Evolutionary conservation across 1,139 yeast species (phyloP).

Genomic region (Kodamaea arcana): DNA sequence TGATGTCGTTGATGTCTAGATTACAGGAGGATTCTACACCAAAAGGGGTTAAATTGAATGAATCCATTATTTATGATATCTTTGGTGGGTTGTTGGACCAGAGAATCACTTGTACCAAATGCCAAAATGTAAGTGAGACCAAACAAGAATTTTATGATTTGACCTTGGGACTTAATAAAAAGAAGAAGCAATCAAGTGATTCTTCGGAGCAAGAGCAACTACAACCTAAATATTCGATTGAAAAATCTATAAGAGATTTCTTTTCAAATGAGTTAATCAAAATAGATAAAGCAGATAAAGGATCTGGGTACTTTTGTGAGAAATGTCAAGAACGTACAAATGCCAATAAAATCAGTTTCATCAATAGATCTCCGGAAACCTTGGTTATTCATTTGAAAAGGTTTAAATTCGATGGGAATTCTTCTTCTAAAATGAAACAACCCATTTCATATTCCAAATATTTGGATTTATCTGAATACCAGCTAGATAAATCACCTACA

Average conservation of each 20-base stretch:
- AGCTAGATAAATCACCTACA: slow-evolving; percentile 45
- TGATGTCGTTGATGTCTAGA: slow-evolving; percentile 83
- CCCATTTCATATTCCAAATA: slow-evolving; percentile 76
- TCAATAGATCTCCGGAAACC: slow-evolving; percentile 84
- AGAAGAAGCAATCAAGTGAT: slow-evolving; percentile 21
- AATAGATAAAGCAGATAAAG: slow-evolving; percentile 57
- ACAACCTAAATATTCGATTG: slow-evolving; percentile 52
- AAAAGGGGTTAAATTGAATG: slow-evolving; percentile 73
- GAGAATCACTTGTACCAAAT: slow-evolving; percentile 73
- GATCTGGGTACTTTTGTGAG: slow-evolving; percentile 79
- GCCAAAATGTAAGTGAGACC: slow-evolving; percentile 80
- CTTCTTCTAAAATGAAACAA: slow-evolving; percentile 82
- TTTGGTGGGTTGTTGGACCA: slow-evolving; percentile 91
- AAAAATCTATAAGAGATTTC: slow-evolving; percentile 71
- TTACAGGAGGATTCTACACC: slow-evolving; percentile 92
- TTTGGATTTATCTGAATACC: slow-evolving; percentile 67
- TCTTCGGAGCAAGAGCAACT: slow-evolving; percentile 9
- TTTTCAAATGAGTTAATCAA: slow-evolving; percentile 76
- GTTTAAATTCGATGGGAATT: slow-evolving; percentile 76
- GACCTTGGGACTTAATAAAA: slow-evolving; percentile 64
- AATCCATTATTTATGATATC: slow-evolving; percentile 82
- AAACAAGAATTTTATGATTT: slow-evolving; percentile 92
- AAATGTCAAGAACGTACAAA: slow-evolving; percentile 72
- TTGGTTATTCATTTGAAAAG: slow-evolving; percentile 82
- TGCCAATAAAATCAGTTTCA: slow-evolving; percentile 72